These are phyloP conservation scores for Penicillium sp. DNA, from an alignment of 2,329 filamentous ascomycete species.

Conservation along the genomic window DNA sequence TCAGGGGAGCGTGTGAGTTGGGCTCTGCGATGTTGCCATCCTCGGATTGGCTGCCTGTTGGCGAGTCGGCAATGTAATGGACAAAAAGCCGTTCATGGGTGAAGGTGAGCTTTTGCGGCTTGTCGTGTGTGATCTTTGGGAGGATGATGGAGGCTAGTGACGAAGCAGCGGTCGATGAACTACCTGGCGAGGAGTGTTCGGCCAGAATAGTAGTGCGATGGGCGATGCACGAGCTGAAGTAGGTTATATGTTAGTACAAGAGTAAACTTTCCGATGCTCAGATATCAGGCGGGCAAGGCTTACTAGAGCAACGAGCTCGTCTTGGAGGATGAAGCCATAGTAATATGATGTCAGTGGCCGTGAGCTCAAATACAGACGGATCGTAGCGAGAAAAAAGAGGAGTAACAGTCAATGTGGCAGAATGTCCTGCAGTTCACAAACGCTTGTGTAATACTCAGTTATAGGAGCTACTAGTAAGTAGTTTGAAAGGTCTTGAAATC, in stretches of 20 bases:
- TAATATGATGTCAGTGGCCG: slow-evolving; percentile 7
- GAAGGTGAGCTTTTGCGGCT: slow-evolving; percentile 82
- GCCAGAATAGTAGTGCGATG: slow-evolving; percentile 85
- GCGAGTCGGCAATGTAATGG: slow-evolving; percentile 84
- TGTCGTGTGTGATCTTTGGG: slow-evolving; percentile 77
- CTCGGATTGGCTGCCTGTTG: slow-evolving; percentile 49
- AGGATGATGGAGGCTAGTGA: slow-evolving; percentile 88
- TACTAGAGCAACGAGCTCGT: slow-evolving; percentile 66
- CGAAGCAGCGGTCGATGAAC: slow-evolving; percentile 73
- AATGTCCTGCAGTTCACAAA: background rate
- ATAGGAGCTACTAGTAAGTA: background rate
- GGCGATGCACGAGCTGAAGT: slow-evolving; percentile 74
- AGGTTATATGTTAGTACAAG: slow-evolving; percentile 1
- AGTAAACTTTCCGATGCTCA: background rate
- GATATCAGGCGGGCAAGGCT: slow-evolving; percentile 27
- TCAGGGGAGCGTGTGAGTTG: slow-evolving; percentile 67
- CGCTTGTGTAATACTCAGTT: background rate
- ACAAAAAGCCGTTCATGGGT: slow-evolving; percentile 86
- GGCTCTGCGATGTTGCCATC: slow-evolving; percentile 32
- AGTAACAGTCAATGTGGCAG: background rate
- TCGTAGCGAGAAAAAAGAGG: background rate
- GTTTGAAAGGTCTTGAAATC: background rate
- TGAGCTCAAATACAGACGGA: background rate
- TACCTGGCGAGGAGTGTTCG: slow-evolving; percentile 81
- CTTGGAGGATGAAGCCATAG: slow-evolving; percentile 64